Evolutionary conservation across 2,329 filamentous ascomycete genomes (phyloP).

Genomic region (Ceratocystis variospora): DNA sequence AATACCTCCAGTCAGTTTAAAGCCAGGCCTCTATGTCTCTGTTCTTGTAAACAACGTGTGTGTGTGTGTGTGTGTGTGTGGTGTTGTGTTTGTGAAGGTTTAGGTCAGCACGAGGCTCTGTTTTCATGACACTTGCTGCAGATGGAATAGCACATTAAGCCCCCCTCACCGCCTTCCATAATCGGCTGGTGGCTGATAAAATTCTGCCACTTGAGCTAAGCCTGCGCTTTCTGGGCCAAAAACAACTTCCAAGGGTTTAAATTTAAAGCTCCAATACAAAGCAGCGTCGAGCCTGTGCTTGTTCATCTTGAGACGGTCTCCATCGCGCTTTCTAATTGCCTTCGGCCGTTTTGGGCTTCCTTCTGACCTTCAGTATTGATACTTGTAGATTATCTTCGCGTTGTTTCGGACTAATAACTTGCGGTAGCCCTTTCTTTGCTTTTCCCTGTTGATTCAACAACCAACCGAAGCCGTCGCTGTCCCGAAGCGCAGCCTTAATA

Average conservation of each 20-base stretch:
- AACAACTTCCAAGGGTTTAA: background rate
- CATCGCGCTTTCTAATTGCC: background rate
- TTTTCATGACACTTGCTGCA: background rate
- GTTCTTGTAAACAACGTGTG: background rate
- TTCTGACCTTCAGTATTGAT: too few relatives aligned
- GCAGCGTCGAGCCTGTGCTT: background rate
- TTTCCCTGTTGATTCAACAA: too few relatives aligned
- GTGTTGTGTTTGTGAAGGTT: background rate
- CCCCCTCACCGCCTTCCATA: constrained; percentile 5
- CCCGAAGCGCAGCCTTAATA: too few relatives aligned
- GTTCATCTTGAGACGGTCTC: background rate
- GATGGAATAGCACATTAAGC: background rate
- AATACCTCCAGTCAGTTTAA: background rate
- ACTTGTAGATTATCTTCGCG: too few relatives aligned
- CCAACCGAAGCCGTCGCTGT: too few relatives aligned
- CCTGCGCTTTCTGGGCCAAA: background rate
- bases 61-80: background rate
- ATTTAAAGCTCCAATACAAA: background rate
- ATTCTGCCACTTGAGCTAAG: constrained; percentile 4
- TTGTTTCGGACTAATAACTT: too few relatives aligned
- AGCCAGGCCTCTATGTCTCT: too few relatives aligned
- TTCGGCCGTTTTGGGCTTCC: background rate
- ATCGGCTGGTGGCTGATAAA: background rate
- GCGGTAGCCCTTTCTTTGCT: too few relatives aligned
- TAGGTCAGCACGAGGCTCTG: background rate